Evolutionary conservation across 305 asterid genomes (phyloP).

Genomic region (Fraxinus sp.): DNA sequence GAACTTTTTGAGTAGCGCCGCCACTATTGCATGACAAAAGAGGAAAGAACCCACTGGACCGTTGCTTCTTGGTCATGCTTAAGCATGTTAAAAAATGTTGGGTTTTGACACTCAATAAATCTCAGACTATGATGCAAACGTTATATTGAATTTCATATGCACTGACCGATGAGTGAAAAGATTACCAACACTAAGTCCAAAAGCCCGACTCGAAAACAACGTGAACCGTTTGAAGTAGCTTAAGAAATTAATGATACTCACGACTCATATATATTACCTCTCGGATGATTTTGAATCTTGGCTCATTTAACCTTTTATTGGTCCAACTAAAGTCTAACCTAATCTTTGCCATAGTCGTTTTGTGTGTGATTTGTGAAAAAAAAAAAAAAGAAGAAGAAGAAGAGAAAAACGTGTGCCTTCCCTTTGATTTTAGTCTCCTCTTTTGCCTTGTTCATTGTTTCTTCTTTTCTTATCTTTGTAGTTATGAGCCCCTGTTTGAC

Average conservation of each 20-base stretch:
- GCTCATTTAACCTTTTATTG: too few relatives aligned
- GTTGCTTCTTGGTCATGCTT: constrained; percentile 28
- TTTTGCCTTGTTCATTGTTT: too few relatives aligned
- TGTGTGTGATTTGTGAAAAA: not conserved
- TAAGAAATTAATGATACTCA: not conserved
- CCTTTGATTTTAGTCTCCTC: too few relatives aligned
- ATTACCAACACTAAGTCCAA: not conserved
- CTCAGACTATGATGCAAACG: too few relatives aligned
- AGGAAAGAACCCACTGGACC: constrained; percentile 13
- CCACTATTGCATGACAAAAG: constrained; percentile 27
- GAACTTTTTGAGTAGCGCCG: constrained; percentile 25
- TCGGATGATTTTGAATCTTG: too few relatives aligned
- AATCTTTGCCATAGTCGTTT: too few relatives aligned
- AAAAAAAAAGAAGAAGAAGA: too few relatives aligned
- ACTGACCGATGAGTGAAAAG: not conserved
- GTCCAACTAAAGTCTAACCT: too few relatives aligned
- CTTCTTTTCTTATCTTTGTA: too few relatives aligned
- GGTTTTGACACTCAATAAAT: not conserved
- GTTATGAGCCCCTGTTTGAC: too few relatives aligned
- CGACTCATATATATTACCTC: not conserved
- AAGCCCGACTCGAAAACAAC: not conserved
- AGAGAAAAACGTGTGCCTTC: too few relatives aligned
- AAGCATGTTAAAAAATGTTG: too few relatives aligned
- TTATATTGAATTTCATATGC: not conserved
- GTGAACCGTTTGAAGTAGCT: not conserved